phyloP scores from a whole-genome alignment of 2,329 filamentous ascomycete species.

The Scytalidium sp. region DNA sequence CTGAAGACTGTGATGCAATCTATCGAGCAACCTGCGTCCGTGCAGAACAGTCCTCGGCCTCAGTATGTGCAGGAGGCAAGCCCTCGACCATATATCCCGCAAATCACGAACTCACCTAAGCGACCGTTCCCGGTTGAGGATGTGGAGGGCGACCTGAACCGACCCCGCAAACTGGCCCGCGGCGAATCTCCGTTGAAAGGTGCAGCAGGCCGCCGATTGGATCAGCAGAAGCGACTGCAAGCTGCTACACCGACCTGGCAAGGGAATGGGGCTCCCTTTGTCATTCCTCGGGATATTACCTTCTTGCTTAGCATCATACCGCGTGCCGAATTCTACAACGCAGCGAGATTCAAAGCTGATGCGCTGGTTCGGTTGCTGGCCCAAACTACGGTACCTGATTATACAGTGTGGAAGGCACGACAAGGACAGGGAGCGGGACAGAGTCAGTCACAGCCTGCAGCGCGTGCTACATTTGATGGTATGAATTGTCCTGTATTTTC shows the following conservation, averaged over 20 bases:
- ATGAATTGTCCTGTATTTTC: conserved; percentile 10
- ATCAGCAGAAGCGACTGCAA: conserved; percentile 61
- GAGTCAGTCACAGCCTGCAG: conserved; percentile 22
- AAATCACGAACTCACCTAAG: conserved; percentile 33
- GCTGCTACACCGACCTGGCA: conserved; percentile 38
- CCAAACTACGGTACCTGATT: conserved; percentile 63
- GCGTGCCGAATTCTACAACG: conserved; percentile 63
- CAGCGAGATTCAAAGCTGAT: conserved; percentile 65
- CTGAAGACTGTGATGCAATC: conserved; percentile 57
- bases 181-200: conserved; percentile 94
- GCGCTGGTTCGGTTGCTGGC: conserved; percentile 73
- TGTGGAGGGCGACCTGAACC: conserved; percentile 64
- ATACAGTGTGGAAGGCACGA: conserved; percentile 48
- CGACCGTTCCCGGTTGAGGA: conserved; percentile 56
- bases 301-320: conserved; percentile 63
- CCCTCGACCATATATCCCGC: conserved; percentile 26
- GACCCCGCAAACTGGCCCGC: conserved; percentile 81
- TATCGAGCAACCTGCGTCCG: conserved; percentile 48
- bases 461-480: conserved; percentile 22
- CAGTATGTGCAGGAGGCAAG: conserved; percentile 26
- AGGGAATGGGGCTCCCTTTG: conserved; percentile 44
- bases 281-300: conserved; percentile 67
- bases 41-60: conserved; percentile 32
- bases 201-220: conserved; percentile 78
- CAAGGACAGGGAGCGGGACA: conserved; percentile 20